Evolutionary conservation across 2,329 filamentous ascomycete species (phyloP), one percentile per base, ranked within the genome.

Genomic region (Colletotrichum chlorophyti): DNA sequence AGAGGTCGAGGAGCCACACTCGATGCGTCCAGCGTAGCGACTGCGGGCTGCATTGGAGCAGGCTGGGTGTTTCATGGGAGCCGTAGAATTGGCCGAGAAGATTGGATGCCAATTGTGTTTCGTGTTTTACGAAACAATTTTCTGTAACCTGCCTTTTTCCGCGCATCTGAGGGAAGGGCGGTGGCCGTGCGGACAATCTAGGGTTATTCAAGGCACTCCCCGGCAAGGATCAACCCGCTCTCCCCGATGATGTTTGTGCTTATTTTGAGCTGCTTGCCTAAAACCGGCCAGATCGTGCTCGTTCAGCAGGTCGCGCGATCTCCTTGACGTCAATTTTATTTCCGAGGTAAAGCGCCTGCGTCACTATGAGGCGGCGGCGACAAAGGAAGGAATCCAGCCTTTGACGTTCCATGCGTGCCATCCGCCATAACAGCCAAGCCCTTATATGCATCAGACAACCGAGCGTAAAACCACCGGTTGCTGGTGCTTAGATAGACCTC

Each of bases 311-410:
- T n/a, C 37, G 37, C 37, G 50, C 42, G 19, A 43, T 43, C 29
- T 10, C n/a, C 12, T 47, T 48, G 50, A 59, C 55, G 55, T 59
- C 55, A 59, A 35, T 8, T n/a, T n/a, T n/a, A n/a, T n/a, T n/a
- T 15, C 26, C 37, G 37, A 55, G 31, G 24, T 23, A n/a, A 21
- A 14, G 11, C 24, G 42, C n/a, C 55, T 48, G 42, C 55, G 50
- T 48, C 55, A 59, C 54, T 31, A 29, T 29, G 43, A 49, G 43
- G 31, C 37, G 43, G 31, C 37, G 37, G 24, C 32, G 26, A 40
- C 27, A 23, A 31, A 27, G 26, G 35, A 4, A 38, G 11, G n/a
- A n/a, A n/a, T n/a, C n/a, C n/a, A n/a, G n/a, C n/a, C 15, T 40
- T 23, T 43, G 38, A 23, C 12, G 37, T 19, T 21, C 23, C 32